Base-by-base conservation (phyloP, 1,139 yeast species). In the Candida mesenterica region DNA sequence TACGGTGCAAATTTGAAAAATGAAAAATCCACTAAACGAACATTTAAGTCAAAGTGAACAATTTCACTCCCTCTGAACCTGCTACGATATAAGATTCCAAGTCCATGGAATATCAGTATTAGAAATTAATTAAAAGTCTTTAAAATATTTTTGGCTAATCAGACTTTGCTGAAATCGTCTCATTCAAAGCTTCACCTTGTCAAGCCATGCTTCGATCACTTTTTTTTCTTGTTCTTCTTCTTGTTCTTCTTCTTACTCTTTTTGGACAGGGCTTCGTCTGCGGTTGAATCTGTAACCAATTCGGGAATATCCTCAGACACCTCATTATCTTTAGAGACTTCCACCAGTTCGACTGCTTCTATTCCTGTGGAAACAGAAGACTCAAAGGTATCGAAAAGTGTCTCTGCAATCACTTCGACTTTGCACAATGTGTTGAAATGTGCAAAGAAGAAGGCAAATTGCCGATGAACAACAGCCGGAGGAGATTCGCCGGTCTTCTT, bases 341-440 rank as follows among this genome's bases (percentile, higher is more conserved):
- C 12, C 24, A 15, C 31, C 24, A 31, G 15, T 19, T 12, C 22
- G 4, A 13, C 26, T 5, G 28, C 29, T 24, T 13, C 10, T 17
- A 40, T 33, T 5, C 59, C 62, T 1, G 46, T 46, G 4, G 59
- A 44, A 2, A 57, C 48, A 3, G 52, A 40, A 3, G 48, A 43
- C 34, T 62, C 66, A 36, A 62, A 55, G 30, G 44, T 51, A 12
- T 49, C 55, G 41, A 61, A 62, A 26, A 62, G 39, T 4, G 41
- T 28, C 35, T 60, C 64, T 1, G 65, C 65, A 27, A 62, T 43
- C 31, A 43, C 46, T 32, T 61, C 67, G n/a, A 62, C 47, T 36
- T 61, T 61, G 42, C 67, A 55, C 25, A 62, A 43, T 1, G 57
- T 48, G 36, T 62, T 61, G 46, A 62, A 62, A 26, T 60, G 42